Base-by-base conservation (phyloP, 2,329 filamentous ascomycete genomes). In the Arthrocladium fulminans region DNA sequence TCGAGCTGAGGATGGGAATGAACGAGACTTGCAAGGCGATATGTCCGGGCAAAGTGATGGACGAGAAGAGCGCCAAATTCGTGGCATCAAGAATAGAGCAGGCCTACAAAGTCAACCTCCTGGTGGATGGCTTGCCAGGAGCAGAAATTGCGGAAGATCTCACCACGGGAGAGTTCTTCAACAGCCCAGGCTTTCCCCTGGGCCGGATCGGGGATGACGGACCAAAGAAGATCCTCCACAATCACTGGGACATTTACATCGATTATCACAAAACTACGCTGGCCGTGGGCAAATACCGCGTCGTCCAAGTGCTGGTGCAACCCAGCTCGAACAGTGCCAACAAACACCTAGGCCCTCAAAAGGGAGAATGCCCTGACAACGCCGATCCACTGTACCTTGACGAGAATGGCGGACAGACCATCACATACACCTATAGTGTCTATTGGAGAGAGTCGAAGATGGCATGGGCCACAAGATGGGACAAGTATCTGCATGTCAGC, bases 401-500 rank as follows among this genome's bases (percentile, higher is more conserved):
- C 39, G 80, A 84, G 58, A 71, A 76, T 3, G 73, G 73, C 2
- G 74, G 77, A 12, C 88, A 77, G 17, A 69, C 76, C 17, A 86
- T 96, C 19, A 79, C 81, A 2, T 98, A 87, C 72, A 95, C 88
- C 3, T 98, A 98, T 71, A 88, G 85, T 56, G 87, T 97, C 12
- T 85, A 83, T 67, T 98, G 92, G 92, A 78, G 76, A 49, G 79
- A 81, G 57, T 96, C 88, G 0, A 63, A 76, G 1, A 97, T 89
- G 1, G 86, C 85, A 1, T 98, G 94, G 83, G 92, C 92, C 23
- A 98, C 92, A 10, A 80, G 92, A 55, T 98, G 92, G 92, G 92
- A 98, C 74, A 97, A 95, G 69, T 97, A 97, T 64, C 76, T 98
- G 29, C 90, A 97, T 62, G 90, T 98, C 24, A 94, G 89, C 63